Evolutionary conservation across 129 eudicot genomes (phyloP).

Genomic region (Artemisia argyi): DNA sequence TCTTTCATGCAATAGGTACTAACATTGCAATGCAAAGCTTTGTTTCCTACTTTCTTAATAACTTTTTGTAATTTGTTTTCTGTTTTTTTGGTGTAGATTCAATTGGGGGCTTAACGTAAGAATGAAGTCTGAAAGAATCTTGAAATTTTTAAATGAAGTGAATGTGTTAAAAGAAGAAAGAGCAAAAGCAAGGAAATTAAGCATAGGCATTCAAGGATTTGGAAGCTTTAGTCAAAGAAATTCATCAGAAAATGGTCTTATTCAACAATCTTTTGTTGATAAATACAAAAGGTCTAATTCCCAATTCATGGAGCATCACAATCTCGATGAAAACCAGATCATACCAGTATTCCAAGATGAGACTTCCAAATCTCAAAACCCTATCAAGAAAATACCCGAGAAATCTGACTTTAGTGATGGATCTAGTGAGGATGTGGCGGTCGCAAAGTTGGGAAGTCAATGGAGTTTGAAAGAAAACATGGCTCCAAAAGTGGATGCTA

Average conservation of each 20-base stretch:
- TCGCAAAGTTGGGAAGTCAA: slow-evolving; percentile 24
- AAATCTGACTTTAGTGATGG: neutral
- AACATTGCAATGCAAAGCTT: neutral
- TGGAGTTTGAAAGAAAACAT: slow-evolving; percentile 53
- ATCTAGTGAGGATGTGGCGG: slow-evolving; percentile 7
- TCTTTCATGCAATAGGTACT: neutral
- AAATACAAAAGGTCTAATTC: slow-evolving; percentile 57
- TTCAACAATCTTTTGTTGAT: slow-evolving; percentile 33
- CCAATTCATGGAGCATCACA: slow-evolving; percentile 51
- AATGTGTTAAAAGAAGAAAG: slow-evolving; percentile 74
- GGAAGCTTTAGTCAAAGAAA: slow-evolving; percentile 68
- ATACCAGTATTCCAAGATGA: slow-evolving; percentile 18
- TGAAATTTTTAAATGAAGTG: slow-evolving; percentile 58
- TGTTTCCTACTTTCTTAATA: slow-evolving; percentile 3
- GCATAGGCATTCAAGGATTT: slow-evolving; percentile 91
- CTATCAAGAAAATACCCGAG: slow-evolving; percentile 25
- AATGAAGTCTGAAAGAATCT: slow-evolving; percentile 69
- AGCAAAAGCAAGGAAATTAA: slow-evolving; percentile 63
- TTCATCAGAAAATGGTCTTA: slow-evolving; percentile 45
- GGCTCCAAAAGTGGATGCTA: slow-evolving; percentile 42
- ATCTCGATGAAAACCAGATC: slow-evolving; percentile 38
- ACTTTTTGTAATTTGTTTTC: neutral
- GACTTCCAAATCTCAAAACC: slow-evolving; percentile 16
- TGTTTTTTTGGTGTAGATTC: slow-evolving; percentile 47
- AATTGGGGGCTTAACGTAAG: slow-evolving; percentile 92